Evolutionary conservation across 108 stramenopile genomes (phyloP).

Genomic region (Pinguiococcus pyrenoidosus): DNA sequence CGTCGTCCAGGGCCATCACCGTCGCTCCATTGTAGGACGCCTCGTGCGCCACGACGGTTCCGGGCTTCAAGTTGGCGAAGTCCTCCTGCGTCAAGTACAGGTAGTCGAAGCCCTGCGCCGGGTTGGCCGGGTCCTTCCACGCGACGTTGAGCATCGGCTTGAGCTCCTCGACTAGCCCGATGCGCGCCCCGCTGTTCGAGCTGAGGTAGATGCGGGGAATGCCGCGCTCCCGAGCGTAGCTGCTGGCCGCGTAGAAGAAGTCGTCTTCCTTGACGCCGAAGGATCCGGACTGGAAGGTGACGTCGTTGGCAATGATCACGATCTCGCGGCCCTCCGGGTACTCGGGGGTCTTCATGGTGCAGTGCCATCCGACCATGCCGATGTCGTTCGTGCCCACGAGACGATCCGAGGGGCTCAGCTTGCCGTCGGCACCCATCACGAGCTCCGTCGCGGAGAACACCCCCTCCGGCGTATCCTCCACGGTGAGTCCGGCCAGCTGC

Average conservation of each 20-base stretch:
- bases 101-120: conserved; percentile 87
- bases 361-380: conserved; percentile 90
- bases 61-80: too few relatives aligned
- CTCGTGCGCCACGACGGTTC: conserved; percentile 63
- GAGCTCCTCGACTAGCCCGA: conserved; percentile 91
- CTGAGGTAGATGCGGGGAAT: conserved; percentile 88
- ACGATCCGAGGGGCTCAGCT: conserved; percentile 52
- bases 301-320: conserved; percentile 90
- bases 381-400: conserved; percentile 73
- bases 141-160: conserved; percentile 87
- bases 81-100: conserved; percentile 80
- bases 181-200: conserved; percentile 80
- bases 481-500: conserved; percentile 15
- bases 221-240: conserved; percentile 70
- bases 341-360: conserved; percentile 86
- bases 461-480: too few relatives aligned
- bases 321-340: conserved; percentile 91
- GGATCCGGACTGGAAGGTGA: conserved; percentile 92
- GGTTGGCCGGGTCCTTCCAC: conserved; percentile 66
- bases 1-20: conserved; percentile 66
- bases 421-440: conserved; percentile 41
- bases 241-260: conserved; percentile 73
- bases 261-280: conserved; percentile 91
- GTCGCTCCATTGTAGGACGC: conserved; percentile 49
- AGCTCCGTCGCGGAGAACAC: conserved; percentile 25